A percentile compares a stretch with the other conserved stretches of the same genome.
Evolutionary conservation across 768 basidiomycete genomes (phyloP).

Genomic region (Multifurca ochricompacta): DNA sequence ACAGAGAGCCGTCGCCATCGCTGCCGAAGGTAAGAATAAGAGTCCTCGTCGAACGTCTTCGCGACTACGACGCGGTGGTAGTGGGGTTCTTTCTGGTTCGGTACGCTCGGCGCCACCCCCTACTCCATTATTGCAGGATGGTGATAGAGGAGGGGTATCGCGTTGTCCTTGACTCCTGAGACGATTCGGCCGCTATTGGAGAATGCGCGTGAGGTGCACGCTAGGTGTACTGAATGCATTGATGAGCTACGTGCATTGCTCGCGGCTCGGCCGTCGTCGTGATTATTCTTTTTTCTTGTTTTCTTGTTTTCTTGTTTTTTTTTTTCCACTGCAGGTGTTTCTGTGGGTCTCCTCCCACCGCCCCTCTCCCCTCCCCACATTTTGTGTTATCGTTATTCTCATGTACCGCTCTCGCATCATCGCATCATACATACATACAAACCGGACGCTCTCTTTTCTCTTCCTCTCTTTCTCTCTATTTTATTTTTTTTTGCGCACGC

Average conservation of each 20-base stretch:
- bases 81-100: constrained; percentile 38
- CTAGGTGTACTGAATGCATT: constrained; percentile 60
- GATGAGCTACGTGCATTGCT: constrained; percentile 52
- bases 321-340: background rate
- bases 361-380: too few relatives aligned
- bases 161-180: constrained; percentile 77
- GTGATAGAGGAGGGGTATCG: constrained; percentile 25
- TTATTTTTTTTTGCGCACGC: constrained; percentile 1
- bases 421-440: constrained; percentile 9
- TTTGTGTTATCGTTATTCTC: constrained; percentile 6
- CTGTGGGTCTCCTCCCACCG: too few relatives aligned
- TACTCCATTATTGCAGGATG: constrained; percentile 12
- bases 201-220: constrained; percentile 70
- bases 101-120: constrained; percentile 60
- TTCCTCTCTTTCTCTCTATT: too few relatives aligned
- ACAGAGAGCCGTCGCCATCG: background rate
- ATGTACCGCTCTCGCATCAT: constrained; percentile 16
- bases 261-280: constrained; percentile 18
- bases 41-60: constrained; percentile 34
- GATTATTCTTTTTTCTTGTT: background rate
- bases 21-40: constrained; percentile 24
- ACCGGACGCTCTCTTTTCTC: too few relatives aligned
- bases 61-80: too few relatives aligned
- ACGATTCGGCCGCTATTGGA: constrained; percentile 78
- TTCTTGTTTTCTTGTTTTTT: background rate